Evolutionary conservation across 129 eudicot species (phyloP), one percentile per base, ranked within the genome.

Genomic region (Lonicera japonica): DNA sequence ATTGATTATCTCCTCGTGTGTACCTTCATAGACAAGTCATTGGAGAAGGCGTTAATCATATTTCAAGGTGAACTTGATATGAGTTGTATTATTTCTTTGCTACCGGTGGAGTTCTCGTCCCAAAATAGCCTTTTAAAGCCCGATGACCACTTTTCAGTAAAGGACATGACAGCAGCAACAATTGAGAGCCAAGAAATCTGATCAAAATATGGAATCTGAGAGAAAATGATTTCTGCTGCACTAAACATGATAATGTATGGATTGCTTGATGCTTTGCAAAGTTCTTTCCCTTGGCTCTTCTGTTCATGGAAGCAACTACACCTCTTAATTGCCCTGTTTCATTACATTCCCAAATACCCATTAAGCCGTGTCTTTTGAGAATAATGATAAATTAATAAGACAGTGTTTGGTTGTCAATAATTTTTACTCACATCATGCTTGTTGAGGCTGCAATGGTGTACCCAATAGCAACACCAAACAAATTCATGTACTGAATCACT

Each of bases 371-470:
- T 46, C 43, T 8, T 43, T 14, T 8, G 8, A 11, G 18, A 64
- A 48, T 0, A n/a, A 50, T 17, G 48, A 25, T 4, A 48, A 58
- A 23, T 34, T 56, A 19, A 56, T 62, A 25, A 8, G 21, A 54
- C 48, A 63, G 18, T 43, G n/a, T 54, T 3, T 25, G 3, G 16
- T 53, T 21, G 24, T 50, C 11, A 24, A 13, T 11, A 15, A 36
- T 15, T 21, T 53, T 39, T 52, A 74, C 88, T 71, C 56, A 85
- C 94, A 70, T 70, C 88, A 85, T 78, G 79, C 94, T 85, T 20
- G 81, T 79, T 29, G 94, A 81, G 52, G 94, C 75, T 50, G 94
- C 88, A 75, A 85, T 81, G 13, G 94, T 85, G 81, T 85, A 85
- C 13, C 94, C 94, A 61, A 85, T 75, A 19, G 94, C 82, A 51